Evolutionary conservation across 768 basidiomycete genomes (phyloP).

Genomic region (Xerocomus potaroensis): DNA sequence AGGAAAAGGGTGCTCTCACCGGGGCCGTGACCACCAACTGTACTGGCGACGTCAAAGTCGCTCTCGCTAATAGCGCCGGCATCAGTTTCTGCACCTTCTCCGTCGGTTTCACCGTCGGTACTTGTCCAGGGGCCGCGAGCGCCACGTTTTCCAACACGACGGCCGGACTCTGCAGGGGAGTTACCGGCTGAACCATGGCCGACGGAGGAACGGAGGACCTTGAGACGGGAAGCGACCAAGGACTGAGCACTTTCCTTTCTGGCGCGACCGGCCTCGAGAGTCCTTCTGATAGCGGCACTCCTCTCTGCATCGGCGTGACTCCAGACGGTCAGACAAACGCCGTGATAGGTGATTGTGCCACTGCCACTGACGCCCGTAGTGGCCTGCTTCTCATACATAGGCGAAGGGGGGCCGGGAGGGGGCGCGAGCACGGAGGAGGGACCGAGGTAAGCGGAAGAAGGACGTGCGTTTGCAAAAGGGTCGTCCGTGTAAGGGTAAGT

Average conservation of each 20-base stretch:
- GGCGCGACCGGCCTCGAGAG: slow-evolving; percentile 71
- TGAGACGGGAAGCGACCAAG: slow-evolving; percentile 62
- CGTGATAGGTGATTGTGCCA: slow-evolving; percentile 67
- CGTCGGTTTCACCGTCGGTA: slow-evolving; percentile 66
- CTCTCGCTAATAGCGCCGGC: slow-evolving; percentile 78
- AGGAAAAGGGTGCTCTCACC: slow-evolving; percentile 88
- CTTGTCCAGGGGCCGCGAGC: slow-evolving; percentile 70
- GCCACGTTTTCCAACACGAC: slow-evolving; percentile 57
- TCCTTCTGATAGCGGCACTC: slow-evolving; percentile 76
- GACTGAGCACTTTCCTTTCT: slow-evolving; percentile 81
- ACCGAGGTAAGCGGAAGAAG: slow-evolving; percentile 76
- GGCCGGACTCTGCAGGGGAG: slow-evolving; percentile 45
- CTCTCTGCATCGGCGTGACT: slow-evolving; percentile 91
- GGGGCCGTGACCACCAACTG: slow-evolving; percentile 67
- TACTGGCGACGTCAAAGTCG: slow-evolving; percentile 80
- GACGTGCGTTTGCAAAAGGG: slow-evolving; percentile 62
- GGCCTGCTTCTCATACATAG: slow-evolving; percentile 31
- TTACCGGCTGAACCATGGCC: slow-evolving; percentile 41
- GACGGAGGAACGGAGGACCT: slow-evolving; percentile 54
- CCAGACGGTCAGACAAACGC: slow-evolving; percentile 93
- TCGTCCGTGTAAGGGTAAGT: slow-evolving; percentile 73
- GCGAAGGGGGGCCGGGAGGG: slow-evolving; percentile 25
- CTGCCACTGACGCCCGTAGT: slow-evolving; percentile 34
- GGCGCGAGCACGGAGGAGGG: slow-evolving; percentile 60
- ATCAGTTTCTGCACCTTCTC: slow-evolving; percentile 67